These are phyloP conservation scores for Epichloe aotearoae DNA, from an alignment of 2,329 filamentous ascomycete genomes.

Conservation along the genomic window DNA sequence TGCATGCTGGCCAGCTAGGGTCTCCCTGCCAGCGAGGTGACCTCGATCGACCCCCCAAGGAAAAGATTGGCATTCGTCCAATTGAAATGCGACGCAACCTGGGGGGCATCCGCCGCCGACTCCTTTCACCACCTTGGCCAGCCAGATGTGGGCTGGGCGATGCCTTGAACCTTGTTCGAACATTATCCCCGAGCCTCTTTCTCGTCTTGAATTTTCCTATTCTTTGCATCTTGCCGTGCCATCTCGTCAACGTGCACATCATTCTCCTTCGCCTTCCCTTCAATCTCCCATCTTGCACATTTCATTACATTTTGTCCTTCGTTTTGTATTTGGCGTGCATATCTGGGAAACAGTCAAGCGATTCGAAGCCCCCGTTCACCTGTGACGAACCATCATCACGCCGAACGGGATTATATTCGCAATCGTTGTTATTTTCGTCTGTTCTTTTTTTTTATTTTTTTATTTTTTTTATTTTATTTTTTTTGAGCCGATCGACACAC, in stretches of 20 bases:
- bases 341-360: neutral
- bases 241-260: neutral
- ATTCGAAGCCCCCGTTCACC: neutral
- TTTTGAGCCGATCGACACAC: neutral
- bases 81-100: neutral
- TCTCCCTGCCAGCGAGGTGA: slow-evolving; percentile 2
- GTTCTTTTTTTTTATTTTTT: slow-evolving; percentile 3
- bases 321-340: slow-evolving; percentile 1
- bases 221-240: neutral
- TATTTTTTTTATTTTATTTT: neutral
- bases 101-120: neutral
- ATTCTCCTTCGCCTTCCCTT: neutral
- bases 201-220: neutral
- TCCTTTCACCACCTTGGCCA: neutral
- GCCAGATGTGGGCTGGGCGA: neutral
- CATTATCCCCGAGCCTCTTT: neutral
- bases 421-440: slow-evolving; percentile 2
- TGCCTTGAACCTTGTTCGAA: neutral
- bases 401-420: neutral
- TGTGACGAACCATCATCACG: neutral
- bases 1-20: neutral
- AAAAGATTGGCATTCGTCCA: slow-evolving; percentile 1
- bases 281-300: neutral
- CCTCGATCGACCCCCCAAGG: neutral
- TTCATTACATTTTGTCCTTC: neutral